phyloP scores from a whole-genome alignment of 2,329 filamentous ascomycete species.

The Cordyceps farinosa region DNA sequence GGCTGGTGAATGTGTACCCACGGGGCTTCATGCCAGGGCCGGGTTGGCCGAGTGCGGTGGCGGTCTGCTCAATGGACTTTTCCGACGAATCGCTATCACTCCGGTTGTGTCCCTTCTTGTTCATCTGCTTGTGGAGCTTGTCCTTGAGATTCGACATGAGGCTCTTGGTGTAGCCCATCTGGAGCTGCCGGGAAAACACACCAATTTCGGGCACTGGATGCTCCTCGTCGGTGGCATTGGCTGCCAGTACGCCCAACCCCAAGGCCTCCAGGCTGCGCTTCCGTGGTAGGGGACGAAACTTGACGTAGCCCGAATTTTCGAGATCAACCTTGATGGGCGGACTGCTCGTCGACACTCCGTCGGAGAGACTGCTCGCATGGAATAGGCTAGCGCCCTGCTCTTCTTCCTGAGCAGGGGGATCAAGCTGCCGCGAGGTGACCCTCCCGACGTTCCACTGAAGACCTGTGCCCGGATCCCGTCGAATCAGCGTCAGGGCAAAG shows the following conservation, averaged over 20 bases:
- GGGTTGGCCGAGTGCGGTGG: conserved; percentile 28
- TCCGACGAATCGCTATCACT: conserved; percentile 27
- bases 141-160: conserved; percentile 46
- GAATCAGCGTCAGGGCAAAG: conserved; percentile 62
- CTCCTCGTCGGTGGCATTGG: conserved; percentile 14
- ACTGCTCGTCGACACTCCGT: conserved; percentile 24
- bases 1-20: conserved; percentile 76
- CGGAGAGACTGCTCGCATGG: conserved; percentile 17
- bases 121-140: conserved; percentile 38
- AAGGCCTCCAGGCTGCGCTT: conserved; percentile 34
- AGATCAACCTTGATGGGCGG: conserved; percentile 51
- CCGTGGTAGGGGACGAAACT: conserved; percentile 50
- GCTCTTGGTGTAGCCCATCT: conserved; percentile 54
- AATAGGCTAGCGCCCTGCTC: not conserved
- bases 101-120: conserved; percentile 27
- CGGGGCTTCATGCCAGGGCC: conserved; percentile 50
- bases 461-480: conserved; percentile 66
- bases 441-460: conserved; percentile 74
- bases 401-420: conserved; percentile 23
- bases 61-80: conserved; percentile 4
- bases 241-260: conserved; percentile 16
- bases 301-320: conserved; percentile 55
- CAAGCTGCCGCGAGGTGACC: conserved; percentile 53
- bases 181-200: conserved; percentile 52
- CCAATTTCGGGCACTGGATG: conserved; percentile 21